Percentiles rank a stretch among this genome's conserved stretches.
Evolutionary conservation across 2,329 filamentous ascomycete genomes (phyloP).

Genomic region (Nothopassalora personata): DNA sequence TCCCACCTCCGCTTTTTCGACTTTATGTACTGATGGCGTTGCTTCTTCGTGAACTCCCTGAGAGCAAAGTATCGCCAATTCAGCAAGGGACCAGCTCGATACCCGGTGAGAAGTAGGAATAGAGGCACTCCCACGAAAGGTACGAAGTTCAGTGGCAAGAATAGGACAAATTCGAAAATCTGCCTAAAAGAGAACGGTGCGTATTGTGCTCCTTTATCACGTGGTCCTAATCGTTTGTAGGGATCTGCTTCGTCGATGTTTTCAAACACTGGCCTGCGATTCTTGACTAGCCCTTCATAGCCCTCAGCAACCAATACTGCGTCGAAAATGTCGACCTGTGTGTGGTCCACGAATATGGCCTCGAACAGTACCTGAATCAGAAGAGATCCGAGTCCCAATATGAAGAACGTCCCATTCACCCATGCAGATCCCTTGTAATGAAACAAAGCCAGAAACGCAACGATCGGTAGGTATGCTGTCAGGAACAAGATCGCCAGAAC

Average conservation of each 20-base stretch:
- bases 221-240: conserved; percentile 76
- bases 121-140: conserved; percentile 76
- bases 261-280: conserved; percentile 56
- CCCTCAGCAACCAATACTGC: conserved; percentile 70
- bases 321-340: conserved; percentile 76
- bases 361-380: conserved; percentile 55
- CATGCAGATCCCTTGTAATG: conserved; percentile 73
- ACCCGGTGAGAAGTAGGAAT: conserved; percentile 83
- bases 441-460: conserved; percentile 82
- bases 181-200: conserved; percentile 88
- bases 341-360: conserved; percentile 59
- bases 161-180: conserved; percentile 70
- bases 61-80: conserved; percentile 90
- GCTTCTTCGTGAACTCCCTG: conserved; percentile 65
- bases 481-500: conserved; percentile 83
- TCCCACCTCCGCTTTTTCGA: conserved; percentile 63
- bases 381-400: conserved; percentile 61
- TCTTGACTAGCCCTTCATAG: conserved; percentile 61
- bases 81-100: conserved; percentile 78
- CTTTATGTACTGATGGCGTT: conserved; percentile 65
- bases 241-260: conserved; percentile 67
- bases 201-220: conserved; percentile 70
- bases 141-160: conserved; percentile 73
- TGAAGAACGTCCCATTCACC: conserved; percentile 80
- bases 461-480: conserved; percentile 83